Percentiles rank a stretch among this genome's conserved stretches.
Evolutionary conservation across 805 yeast genomes (phyloP).

Genomic region (Candida andamanensis): DNA sequence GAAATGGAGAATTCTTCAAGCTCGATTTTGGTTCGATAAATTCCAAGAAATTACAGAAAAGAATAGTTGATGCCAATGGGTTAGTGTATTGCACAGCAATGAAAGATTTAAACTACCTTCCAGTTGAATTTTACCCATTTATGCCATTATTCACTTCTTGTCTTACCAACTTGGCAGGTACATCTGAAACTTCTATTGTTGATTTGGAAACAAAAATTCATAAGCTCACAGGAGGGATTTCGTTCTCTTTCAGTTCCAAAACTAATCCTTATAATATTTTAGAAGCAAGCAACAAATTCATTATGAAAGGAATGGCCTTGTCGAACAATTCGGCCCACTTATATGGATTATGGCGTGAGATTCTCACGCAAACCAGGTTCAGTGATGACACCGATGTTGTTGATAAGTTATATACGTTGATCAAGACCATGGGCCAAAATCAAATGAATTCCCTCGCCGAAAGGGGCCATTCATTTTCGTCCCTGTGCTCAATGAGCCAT

Average conservation of each 20-base stretch:
- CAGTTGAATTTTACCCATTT: slow-evolving; percentile 58
- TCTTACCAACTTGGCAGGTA: slow-evolving; percentile 79
- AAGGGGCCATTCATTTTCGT: slow-evolving; percentile 82
- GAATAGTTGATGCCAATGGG: slow-evolving; percentile 74
- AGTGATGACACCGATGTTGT: slow-evolving; percentile 36
- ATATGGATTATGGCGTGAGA: slow-evolving; percentile 60
- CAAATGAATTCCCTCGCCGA: slow-evolving; percentile 78
- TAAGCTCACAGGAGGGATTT: slow-evolving; percentile 77
- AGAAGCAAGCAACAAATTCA: slow-evolving; percentile 48
- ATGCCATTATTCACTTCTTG: slow-evolving; percentile 76
- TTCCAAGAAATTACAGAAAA: slow-evolving; percentile 34
- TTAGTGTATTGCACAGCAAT: slow-evolving; percentile 70
- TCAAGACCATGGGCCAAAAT: slow-evolving; percentile 71
- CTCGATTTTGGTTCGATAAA: slow-evolving; percentile 23
- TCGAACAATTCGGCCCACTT: slow-evolving; percentile 57
- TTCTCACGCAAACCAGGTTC: slow-evolving; percentile 68
- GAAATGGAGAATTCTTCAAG: slow-evolving; percentile 39
- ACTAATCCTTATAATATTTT: slow-evolving; percentile 48
- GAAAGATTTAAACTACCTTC: slow-evolving; percentile 55
- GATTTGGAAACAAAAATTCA: slow-evolving; percentile 82
- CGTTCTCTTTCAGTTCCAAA: slow-evolving; percentile 53
- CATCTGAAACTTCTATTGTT: slow-evolving; percentile 62
- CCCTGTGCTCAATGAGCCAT: slow-evolving; percentile 58
- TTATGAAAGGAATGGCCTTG: slow-evolving; percentile 64
- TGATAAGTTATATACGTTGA: slow-evolving; percentile 66